Evolutionary conservation across 1,139 yeast species (phyloP), one percentile per base, ranked within the genome.

Genomic region (Taphrina flavorubra): DNA sequence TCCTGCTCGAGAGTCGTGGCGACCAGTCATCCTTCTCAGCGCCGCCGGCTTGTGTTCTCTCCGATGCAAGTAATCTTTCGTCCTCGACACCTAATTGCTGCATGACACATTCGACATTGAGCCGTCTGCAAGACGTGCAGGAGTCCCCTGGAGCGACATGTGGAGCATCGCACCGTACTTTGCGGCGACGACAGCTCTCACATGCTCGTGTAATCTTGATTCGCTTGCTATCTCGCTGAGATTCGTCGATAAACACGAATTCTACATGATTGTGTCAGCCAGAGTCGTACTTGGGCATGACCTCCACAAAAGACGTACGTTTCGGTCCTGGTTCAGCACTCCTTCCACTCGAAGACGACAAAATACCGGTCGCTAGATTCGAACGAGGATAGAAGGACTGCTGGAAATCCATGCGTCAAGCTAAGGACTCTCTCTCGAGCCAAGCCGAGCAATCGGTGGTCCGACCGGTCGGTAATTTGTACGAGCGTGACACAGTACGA

Each of bases 181-280:
- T 60, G 36, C 65, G 44, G 14, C 65, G 44, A 20, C 65, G 25
- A 37, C 65, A 60, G 37, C 49, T 49, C 49, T 60, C 65, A 37
- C 65, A 60, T 6, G 68, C 68, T 11, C 68, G 37, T n/a, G 68
- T 65, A 39, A 65, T 58, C 51, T 65, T 65, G 51, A 57, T 42
- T 36, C 68, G 25, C 31, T 65, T 65, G 61, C 67, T 55, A 31
- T 57, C 63, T 20, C 68, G 63, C 6, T 37, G 53, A 37, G 58
- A 55, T 51, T 65, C 68, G 42, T 65, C 68, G 34, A 65, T 51
- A 40, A 65, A 65, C 51, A 65, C 68, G 40, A 39, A 65, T 34
- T 65, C 67, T 63, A n/a, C 8, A 18, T 8, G 13, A 8, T 20
- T 8, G 53, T 8, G 53, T 49, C 13, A 49, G 53, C 14, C 42